Evolutionary conservation across 768 basidiomycete species (phyloP).

Genomic region (Suillus luteus): DNA sequence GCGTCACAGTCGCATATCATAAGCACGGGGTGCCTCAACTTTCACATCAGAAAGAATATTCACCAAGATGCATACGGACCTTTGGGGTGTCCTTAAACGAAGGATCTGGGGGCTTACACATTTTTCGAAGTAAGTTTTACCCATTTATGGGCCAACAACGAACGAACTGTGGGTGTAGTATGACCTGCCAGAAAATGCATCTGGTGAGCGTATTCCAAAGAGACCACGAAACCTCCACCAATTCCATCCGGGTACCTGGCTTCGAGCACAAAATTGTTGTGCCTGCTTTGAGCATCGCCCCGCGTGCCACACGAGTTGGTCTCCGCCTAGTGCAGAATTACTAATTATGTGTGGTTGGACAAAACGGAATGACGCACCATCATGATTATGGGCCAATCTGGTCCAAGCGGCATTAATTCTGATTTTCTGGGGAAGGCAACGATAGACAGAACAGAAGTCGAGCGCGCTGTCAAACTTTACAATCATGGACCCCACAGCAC

Average conservation of each 20-base stretch:
- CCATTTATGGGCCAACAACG: not conserved
- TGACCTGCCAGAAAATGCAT: constrained; percentile 12
- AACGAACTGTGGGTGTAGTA: not conserved
- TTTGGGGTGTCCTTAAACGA: constrained; percentile 9
- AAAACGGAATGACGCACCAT: constrained; percentile 3
- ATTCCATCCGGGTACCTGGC: constrained; percentile 12
- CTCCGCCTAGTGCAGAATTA: not conserved
- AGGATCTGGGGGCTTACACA: constrained; percentile 4
- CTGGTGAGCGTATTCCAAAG: constrained; percentile 13
- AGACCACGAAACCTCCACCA: constrained; percentile 15
- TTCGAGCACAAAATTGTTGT: not conserved
- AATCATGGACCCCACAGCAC: constrained; percentile 9
- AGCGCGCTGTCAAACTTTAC: constrained; percentile 12
- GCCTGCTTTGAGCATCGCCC: constrained; percentile 9
- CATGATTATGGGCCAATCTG: constrained; percentile 8
- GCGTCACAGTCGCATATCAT: not conserved
- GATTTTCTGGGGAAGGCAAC: constrained; percentile 10
- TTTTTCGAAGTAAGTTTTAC: constrained; percentile 15
- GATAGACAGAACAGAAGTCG: constrained; percentile 8
- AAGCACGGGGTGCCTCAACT: not conserved
- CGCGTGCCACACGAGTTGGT: constrained; percentile 4
- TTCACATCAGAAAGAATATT: not conserved
- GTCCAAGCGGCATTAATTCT: constrained; percentile 16
- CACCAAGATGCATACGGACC: constrained; percentile 13
- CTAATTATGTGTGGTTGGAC: not conserved